Conservation (phyloP, 345 rosid species). For the Citrus cavaleriei region DNA sequence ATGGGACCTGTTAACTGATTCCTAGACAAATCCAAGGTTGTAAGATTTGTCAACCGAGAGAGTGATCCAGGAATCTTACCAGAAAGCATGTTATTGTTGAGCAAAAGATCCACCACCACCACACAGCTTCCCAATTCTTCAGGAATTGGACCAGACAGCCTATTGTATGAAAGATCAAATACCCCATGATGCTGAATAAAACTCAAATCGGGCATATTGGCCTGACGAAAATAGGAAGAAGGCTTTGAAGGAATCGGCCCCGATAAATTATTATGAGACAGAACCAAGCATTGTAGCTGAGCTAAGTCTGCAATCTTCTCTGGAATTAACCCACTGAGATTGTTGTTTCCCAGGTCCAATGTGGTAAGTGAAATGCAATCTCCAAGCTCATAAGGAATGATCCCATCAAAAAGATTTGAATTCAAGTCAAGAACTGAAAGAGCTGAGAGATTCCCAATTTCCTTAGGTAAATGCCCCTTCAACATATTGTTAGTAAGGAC, state of each 20-base stretch:
- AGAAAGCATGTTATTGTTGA: slow-evolving; percentile 64
- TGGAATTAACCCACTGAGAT: slow-evolving; percentile 35
- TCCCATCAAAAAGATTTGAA: slow-evolving; percentile 63
- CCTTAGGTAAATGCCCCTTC: slow-evolving; percentile 57
- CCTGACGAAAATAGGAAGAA: slow-evolving; percentile 38
- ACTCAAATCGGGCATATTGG: slow-evolving; percentile 55
- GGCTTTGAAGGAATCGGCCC: neutral
- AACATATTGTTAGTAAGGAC: slow-evolving; percentile 62
- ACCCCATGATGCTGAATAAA: slow-evolving; percentile 88
- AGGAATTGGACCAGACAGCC: slow-evolving; percentile 68
- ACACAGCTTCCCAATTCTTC: slow-evolving; percentile 40
- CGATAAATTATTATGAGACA: slow-evolving; percentile 55
- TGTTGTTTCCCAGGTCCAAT: neutral
- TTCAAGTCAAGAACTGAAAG: slow-evolving; percentile 71
- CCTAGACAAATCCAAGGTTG: slow-evolving; percentile 55
- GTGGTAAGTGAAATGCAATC: slow-evolving; percentile 65
- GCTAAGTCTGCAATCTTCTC: slow-evolving; percentile 47
- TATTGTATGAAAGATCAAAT: slow-evolving; percentile 65
- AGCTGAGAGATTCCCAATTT: slow-evolving; percentile 59
- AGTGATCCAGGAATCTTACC: slow-evolving; percentile 74
- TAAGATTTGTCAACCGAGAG: slow-evolving; percentile 55
- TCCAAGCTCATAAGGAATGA: slow-evolving; percentile 64
- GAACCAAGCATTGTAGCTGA: slow-evolving; percentile 79
- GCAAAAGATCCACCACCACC: slow-evolving; percentile 64
- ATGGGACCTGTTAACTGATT: slow-evolving; percentile 40